Percentiles rank a stretch among this genome's conserved stretches.
Evolutionary conservation across 2,329 filamentous ascomycete genomes (phyloP).

Genomic region (Penicillium aurantiogriseum): DNA sequence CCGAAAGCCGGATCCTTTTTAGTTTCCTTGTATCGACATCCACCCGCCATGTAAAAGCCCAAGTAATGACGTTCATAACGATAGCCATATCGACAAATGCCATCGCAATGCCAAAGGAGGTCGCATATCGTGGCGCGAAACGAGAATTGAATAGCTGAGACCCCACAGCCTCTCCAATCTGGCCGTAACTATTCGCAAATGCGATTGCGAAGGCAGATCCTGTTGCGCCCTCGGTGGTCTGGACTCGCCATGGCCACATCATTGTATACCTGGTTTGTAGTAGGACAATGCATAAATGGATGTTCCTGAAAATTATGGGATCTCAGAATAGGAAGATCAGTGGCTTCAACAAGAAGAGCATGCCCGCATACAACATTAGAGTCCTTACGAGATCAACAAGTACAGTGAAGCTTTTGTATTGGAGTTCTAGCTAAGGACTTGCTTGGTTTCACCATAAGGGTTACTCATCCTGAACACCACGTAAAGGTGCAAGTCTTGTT

Average conservation of each 20-base stretch:
- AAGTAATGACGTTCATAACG: neutral
- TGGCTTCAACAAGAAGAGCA: too few species aligned
- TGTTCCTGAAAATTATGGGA: too few species aligned
- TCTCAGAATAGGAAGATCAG: too few species aligned
- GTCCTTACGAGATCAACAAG: too few species aligned
- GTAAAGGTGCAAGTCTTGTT: too few species aligned
- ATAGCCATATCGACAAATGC: neutral
- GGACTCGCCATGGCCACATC: neutral
- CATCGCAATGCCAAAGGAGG: neutral
- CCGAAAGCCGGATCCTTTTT: neutral
- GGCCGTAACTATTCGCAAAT: neutral
- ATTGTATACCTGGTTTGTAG: neutral
- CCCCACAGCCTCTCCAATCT: neutral
- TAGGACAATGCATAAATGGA: too few species aligned
- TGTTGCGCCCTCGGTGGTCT: neutral
- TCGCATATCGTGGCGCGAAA: neutral
- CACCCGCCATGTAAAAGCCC: neutral
- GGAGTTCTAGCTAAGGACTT: too few species aligned
- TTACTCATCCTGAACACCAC: too few species aligned
- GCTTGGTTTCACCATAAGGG: too few species aligned
- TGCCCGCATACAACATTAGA: too few species aligned
- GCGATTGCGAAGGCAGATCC: neutral
- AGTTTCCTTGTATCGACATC: neutral
- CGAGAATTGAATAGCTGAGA: neutral
- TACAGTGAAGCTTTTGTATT: too few species aligned